Evolutionary conservation across 129 eudicot genomes (phyloP).

Genomic region (Helianthus tuberosus): DNA sequence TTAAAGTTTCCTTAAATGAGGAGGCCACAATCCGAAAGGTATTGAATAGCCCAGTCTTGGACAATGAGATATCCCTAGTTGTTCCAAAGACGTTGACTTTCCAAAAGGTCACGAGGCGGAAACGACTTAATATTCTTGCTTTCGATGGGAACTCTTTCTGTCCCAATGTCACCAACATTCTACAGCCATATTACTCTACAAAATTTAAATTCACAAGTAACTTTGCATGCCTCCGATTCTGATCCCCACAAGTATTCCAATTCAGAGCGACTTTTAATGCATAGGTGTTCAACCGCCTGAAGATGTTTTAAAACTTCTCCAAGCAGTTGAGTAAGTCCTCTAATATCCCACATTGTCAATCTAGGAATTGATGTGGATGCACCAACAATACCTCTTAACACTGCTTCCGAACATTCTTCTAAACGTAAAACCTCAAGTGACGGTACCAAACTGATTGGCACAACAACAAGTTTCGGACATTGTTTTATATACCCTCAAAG

Average conservation of each 20-base stretch:
- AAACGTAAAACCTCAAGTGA: not conserved
- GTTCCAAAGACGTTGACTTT: not conserved
- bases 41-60: not conserved
- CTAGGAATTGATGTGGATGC: not conserved
- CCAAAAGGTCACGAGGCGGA: not conserved
- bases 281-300: not conserved
- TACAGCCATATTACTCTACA: not conserved
- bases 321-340: not conserved
- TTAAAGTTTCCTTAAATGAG: not conserved
- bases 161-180: not conserved
- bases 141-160: too few relatives aligned
- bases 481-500: not conserved
- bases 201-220: not conserved
- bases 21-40: slow-evolving; percentile 21
- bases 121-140: not conserved
- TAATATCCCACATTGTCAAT: not conserved
- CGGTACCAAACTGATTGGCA: not conserved
- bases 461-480: not conserved
- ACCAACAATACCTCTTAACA: not conserved
- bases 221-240: slow-evolving; percentile 6
- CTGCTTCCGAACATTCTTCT: not conserved
- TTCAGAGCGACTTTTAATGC: not conserved
- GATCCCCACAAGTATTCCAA: slow-evolving; percentile 8
- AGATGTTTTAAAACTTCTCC: not conserved
- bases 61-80: not conserved